Base-by-base conservation (phyloP, 148 eudicot species). In the Rhododendron ferrugineum region DNA sequence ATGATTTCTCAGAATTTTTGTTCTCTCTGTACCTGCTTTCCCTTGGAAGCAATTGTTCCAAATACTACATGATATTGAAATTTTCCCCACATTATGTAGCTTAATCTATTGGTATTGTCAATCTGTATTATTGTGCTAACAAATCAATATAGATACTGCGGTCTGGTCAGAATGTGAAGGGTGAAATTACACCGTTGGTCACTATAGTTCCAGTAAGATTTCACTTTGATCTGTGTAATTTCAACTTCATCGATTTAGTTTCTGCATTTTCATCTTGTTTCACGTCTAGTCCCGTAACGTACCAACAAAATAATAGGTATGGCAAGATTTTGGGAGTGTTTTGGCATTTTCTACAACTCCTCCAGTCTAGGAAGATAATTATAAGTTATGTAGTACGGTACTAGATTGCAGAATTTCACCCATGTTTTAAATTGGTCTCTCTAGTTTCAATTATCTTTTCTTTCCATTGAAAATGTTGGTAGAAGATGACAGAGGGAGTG, bases 21-120 rank as follows among this genome's bases (percentile, higher is more conserved):
- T 81, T 32, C 78, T 82, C 46, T 81, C 4, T 49, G 36, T 42
- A 40, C 30, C 47, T 72, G 30, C 1, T 37, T 28, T 74, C 30
- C 30, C 64, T 81, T 47, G 40, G 3, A 81, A 87, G 82, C 85
- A 78, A 76, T 56, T 72, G 58, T 84, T 77, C 54, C 87, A 54
- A 40, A 34, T 83, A 26, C 56, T 83, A 18, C 37, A 34, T 47
- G 28, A 30, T 47, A 32, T 47, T 49, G 56, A 26, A 70, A 9
- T 30, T 72, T 72, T 40, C 26, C 44, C 37, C 44, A 34, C 46
- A 16, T 74, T 18, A 74, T 36, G n/a, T 23, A 36, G 37, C 78
- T 74, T 74, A 18, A 74, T 74, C 42, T 18, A 1, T 73, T 18
- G 47, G 78, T 18, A 73, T 26, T 13, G 40, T 1, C 75, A 70